A percentile compares a stretch with the other conserved stretches of the same genome.
These are phyloP conservation scores for Ceratobasidium sp. DNA, from an alignment of 1,284 basidiomycete species.

Conservation along the genomic window DNA sequence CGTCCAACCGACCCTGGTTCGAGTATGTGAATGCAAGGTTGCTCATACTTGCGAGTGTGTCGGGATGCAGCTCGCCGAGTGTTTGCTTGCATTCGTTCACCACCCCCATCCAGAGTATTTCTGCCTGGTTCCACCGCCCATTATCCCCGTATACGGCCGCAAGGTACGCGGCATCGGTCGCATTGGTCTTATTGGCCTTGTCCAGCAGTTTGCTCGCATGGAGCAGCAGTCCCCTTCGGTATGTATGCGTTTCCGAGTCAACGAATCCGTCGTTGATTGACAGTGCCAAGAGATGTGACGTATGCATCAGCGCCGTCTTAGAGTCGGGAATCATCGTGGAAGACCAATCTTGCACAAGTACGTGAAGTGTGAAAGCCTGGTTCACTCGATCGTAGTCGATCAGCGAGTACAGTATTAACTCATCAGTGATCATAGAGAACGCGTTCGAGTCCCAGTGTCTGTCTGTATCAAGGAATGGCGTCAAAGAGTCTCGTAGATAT, in stretches of 20 bases:
- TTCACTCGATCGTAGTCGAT: constrained; percentile 2
- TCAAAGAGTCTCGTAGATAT: background rate
- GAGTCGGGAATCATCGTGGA: background rate
- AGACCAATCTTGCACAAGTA: background rate
- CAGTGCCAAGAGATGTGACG: background rate
- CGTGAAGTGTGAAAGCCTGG: background rate
- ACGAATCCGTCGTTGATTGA: background rate
- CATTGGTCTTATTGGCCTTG: background rate
- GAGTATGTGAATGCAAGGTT: background rate
- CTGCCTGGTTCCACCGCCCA: background rate
- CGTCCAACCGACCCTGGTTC: background rate
- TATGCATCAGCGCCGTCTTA: background rate
- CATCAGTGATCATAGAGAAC: background rate
- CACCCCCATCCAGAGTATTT: background rate
- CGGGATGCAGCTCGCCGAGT: background rate
- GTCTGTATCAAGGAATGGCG: background rate
- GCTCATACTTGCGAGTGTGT: background rate
- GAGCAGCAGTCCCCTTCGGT: background rate
- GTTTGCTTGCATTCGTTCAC: background rate
- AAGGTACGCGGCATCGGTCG: background rate
- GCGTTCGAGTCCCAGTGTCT: background rate
- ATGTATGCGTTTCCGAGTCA: too few relatives aligned
- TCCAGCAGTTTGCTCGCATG: background rate
- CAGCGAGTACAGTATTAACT: background rate
- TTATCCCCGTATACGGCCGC: background rate